These are phyloP conservation scores for Monosporozyma aerobia DNA, from an alignment of 805 yeast genomes.

Conservation along the genomic window DNA sequence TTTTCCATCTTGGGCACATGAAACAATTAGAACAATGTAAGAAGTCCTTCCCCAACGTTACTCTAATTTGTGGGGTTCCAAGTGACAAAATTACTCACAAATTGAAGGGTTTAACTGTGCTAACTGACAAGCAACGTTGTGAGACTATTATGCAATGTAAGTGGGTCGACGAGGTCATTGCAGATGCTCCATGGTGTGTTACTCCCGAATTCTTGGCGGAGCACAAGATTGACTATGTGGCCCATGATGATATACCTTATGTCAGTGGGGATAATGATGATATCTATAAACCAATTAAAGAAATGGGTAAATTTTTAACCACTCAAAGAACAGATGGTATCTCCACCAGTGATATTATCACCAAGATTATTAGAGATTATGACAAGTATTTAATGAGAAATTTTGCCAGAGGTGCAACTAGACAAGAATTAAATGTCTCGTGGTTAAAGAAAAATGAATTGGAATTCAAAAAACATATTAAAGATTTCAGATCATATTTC, in stretches of 20 bases:
- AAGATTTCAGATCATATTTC: conserved; percentile 80
- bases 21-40: conserved; percentile 95
- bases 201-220: conserved; percentile 67
- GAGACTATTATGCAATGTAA: conserved; percentile 88
- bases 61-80: conserved; percentile 85
- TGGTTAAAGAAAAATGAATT: conserved; percentile 97
- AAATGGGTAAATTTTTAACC: conserved; percentile 79
- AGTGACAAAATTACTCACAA: conserved; percentile 85
- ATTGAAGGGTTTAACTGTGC: conserved; percentile 86
- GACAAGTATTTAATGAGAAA: conserved; percentile 95
- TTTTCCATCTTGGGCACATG: conserved; percentile 97
- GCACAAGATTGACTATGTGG: conserved; percentile 89
- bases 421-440: conserved; percentile 91
- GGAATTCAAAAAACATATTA: conserved; percentile 84
- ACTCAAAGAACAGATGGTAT: conserved; percentile 97
- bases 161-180: conserved; percentile 97
- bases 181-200: conserved; percentile 93
- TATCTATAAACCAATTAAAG: conserved; percentile 86
- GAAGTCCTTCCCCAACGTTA: conserved; percentile 76
- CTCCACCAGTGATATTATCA: conserved; percentile 90
- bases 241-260: conserved; percentile 95
- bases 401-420: conserved; percentile 94
- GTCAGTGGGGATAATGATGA: conserved; percentile 85
- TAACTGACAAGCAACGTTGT: conserved; percentile 77
- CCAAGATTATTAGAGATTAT: conserved; percentile 89